These are phyloP conservation scores for Priceomyces haplophilus DNA, from an alignment of 805 yeast species.

Conservation along the genomic window DNA sequence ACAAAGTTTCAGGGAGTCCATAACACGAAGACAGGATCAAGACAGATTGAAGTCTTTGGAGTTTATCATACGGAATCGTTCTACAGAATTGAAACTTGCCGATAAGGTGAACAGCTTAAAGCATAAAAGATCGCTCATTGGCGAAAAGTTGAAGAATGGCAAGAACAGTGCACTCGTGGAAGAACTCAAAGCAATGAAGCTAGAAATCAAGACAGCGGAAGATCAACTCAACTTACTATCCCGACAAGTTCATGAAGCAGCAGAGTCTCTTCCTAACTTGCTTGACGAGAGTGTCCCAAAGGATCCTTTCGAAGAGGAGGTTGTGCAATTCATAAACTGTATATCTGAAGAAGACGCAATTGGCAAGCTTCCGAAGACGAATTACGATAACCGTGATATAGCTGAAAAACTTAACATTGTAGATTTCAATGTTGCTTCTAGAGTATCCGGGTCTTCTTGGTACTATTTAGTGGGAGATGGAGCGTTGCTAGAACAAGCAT, in stretches of 20 bases:
- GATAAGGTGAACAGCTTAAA: constrained; percentile 24
- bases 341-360: constrained; percentile 24
- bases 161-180: constrained; percentile 12
- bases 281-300: constrained; percentile 47
- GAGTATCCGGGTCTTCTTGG: constrained; percentile 82
- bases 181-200: constrained; percentile 23
- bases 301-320: constrained; percentile 37
- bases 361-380: constrained; percentile 8
- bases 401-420: constrained; percentile 63
- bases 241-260: constrained; percentile 32
- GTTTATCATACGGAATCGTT: constrained; percentile 24
- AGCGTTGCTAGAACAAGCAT: constrained; percentile 85
- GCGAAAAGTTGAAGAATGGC: constrained; percentile 18
- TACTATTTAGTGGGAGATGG: constrained; percentile 83
- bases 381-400: constrained; percentile 65
- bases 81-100: constrained; percentile 19
- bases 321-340: constrained; percentile 55
- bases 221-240: constrained; percentile 25
- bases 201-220: constrained; percentile 26
- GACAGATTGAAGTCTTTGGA: constrained; percentile 17
- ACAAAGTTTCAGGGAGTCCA: constrained; percentile 23
- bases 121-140: constrained; percentile 25
- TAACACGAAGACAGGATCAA: constrained; percentile 23
- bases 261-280: constrained; percentile 61
- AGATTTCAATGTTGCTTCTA: constrained; percentile 70